A percentile compares a stretch with the other conserved stretches of the same genome.
phyloP scores from a whole-genome alignment of 768 basidiomycete genomes.

The Mycena albidolilacea region DNA sequence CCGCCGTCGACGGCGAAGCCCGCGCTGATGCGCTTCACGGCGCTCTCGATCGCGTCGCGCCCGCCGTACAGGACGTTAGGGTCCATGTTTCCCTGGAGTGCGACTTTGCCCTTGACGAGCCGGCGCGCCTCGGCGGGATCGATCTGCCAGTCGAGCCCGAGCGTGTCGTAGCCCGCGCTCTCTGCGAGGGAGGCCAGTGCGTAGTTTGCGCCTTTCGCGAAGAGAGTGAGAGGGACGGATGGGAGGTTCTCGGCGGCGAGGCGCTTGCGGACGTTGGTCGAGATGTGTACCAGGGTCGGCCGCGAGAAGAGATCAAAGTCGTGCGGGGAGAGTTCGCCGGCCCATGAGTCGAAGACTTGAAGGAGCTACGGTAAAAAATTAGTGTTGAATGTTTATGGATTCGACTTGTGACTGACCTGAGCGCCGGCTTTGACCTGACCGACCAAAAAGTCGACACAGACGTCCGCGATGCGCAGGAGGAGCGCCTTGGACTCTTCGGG shows the following conservation, averaged over 20 bases:
- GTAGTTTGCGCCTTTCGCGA: conserved; percentile 94
- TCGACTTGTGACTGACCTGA: conserved; percentile 69
- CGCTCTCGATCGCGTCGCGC: conserved; percentile 85
- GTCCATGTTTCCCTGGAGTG: conserved; percentile 95
- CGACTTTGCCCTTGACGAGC: conserved; percentile 72
- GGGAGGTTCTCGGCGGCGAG: conserved; percentile 70
- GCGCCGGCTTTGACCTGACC: conserved; percentile 97
- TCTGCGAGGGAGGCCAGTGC: conserved; percentile 73
- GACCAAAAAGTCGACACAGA: conserved; percentile 91
- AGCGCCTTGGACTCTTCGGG: conserved; percentile 88
- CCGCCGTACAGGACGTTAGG: conserved; percentile 91
- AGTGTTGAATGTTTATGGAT: conserved; percentile 6
- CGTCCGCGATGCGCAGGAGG: conserved; percentile 84
- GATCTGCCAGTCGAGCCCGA: conserved; percentile 94
- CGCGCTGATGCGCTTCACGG: conserved; percentile 87
- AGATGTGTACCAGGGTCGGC: conserved; percentile 83
- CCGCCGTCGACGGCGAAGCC: conserved; percentile 77
- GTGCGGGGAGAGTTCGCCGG: conserved; percentile 90
- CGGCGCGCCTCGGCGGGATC: conserved; percentile 80
- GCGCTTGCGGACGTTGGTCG: conserved; percentile 72
- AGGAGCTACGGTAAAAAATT: conserved; percentile 71
- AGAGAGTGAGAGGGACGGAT: conserved; percentile 87
- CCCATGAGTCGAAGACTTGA: conserved; percentile 98
- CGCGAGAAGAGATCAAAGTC: conserved; percentile 90
- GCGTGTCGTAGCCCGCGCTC: conserved; percentile 83